These are phyloP conservation scores for Crotalaria pallida DNA, from an alignment of 306 rosid species.

Conservation along the genomic window DNA sequence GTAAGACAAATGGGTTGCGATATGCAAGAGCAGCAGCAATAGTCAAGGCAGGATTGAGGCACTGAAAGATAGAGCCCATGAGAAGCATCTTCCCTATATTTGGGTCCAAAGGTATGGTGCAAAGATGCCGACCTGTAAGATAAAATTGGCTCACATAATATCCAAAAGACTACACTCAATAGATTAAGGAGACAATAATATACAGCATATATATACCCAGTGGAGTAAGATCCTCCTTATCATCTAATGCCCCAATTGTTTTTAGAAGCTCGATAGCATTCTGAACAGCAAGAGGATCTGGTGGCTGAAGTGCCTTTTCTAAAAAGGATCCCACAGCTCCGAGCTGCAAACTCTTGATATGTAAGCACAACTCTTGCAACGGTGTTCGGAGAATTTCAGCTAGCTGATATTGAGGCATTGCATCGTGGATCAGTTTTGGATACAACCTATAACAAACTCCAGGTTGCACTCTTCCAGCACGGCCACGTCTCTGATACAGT, in stretches of 20 bases:
- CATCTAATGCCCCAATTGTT: conserved; percentile 88
- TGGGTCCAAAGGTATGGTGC: conserved; percentile 94
- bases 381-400: conserved; percentile 97
- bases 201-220: conserved; percentile 49
- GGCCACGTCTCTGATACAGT: conserved; percentile 83
- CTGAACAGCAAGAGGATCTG: conserved; percentile 86
- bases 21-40: conserved; percentile 94
- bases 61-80: conserved; percentile 95
- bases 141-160: conserved; percentile 22
- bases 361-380: conserved; percentile 95
- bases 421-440: conserved; percentile 81
- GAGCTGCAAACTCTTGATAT: conserved; percentile 88
- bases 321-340: conserved; percentile 86
- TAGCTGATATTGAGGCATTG: conserved; percentile 84
- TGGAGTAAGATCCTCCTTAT: conserved; percentile 84
- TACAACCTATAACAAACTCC: conserved; percentile 89
- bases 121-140: conserved; percentile 76
- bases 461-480: conserved; percentile 98
- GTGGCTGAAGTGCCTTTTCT: conserved; percentile 95
- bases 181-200: conserved; percentile 17
- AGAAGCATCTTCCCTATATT: conserved; percentile 98
- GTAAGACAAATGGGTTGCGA: conserved; percentile 92
- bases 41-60: conserved; percentile 89
- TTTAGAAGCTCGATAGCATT: conserved; percentile 94
- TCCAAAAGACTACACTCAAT: conserved; percentile 17